Base-by-base conservation (phyloP, 2,329 filamentous ascomycete species). In the Colletotrichum eleusines region DNA sequence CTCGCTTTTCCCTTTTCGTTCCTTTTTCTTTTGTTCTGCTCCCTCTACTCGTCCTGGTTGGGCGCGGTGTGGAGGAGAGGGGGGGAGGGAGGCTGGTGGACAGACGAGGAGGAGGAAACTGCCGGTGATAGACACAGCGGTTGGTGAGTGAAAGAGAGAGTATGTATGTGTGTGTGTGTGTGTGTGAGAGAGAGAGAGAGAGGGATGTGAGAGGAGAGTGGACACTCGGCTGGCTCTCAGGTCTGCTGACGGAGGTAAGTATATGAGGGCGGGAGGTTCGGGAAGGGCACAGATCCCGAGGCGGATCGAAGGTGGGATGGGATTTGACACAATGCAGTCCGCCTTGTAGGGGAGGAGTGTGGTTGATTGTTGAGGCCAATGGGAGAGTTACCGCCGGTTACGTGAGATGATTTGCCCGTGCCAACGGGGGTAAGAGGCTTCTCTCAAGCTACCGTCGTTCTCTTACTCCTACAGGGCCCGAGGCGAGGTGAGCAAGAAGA, bases 181-280 rank as follows among this genome's bases (percentile, higher is more conserved):
- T 33, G 33, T 5, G 33, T 4, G 33, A 51, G 55, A 9, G 16
- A 50, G 23, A 16, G 12, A 12, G 12, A 26, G 46, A 26, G 11
- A 7, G 23, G 16, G 46, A 66, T 31, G 23, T 54, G 12, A n/a
- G 51, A 58, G 50, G 38, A 63, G 50, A 68, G 44, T 63, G 58
- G 64, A 63, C 58, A 63, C 68, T 71, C 58, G 68, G 44, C 58
- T 63, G 26, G 16, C 33, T 55, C 63, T 23, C 42, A 55, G 57
- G 64, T 63, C 63, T 51, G 68, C 58, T 59, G 68, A 42, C 57
- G 59, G 59, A n/a, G 38, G 54, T 68, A 71, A 31, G 54, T 71
- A 71, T 71, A 62, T 71, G 68, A 71, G 60, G 40, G 50, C 42
- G 64, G 68, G 58, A 71, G 44, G 68, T 53, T 71, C 58, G 64